Conservation (phyloP, 1,284 basidiomycete genomes). For the Trametes hirsuta region DNA sequence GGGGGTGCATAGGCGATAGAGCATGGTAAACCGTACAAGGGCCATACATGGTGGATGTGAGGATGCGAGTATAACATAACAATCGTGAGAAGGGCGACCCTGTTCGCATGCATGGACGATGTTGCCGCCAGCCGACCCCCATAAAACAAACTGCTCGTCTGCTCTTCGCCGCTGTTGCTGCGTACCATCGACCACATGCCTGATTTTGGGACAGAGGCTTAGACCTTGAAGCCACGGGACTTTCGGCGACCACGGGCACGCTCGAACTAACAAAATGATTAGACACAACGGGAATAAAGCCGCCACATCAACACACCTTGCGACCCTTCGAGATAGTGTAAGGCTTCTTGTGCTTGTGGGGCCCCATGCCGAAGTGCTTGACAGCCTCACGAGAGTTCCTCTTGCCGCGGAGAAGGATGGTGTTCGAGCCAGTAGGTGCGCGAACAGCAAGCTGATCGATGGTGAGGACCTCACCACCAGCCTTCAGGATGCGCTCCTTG, state of each 20-base stretch:
- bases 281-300: not conserved
- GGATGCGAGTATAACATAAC: conserved; percentile 29
- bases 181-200: conserved; percentile 28
- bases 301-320: conserved; percentile 58
- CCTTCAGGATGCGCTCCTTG: conserved; percentile 92
- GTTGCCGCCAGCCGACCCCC: conserved; percentile 29
- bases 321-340: conserved; percentile 94
- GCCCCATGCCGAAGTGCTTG: conserved; percentile 96
- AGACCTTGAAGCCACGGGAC: conserved; percentile 90
- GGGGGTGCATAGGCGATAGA: conserved; percentile 23
- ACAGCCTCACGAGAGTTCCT: conserved; percentile 93
- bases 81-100: conserved; percentile 24
- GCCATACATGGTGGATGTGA: conserved; percentile 27
- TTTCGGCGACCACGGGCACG: conserved; percentile 92
- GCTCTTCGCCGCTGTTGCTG: conserved; percentile 14
- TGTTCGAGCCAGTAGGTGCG: conserved; percentile 95
- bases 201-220: conserved; percentile 41
- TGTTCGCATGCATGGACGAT: conserved; percentile 29
- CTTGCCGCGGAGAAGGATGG: conserved; percentile 89
- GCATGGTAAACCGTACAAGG: conserved; percentile 28
- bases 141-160: conserved; percentile 23
- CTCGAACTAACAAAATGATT: conserved; percentile 65
- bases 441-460: conserved; percentile 96
- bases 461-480: conserved; percentile 94
- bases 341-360: conserved; percentile 94